Conservation (phyloP, 2,329 filamentous ascomycete species). For the Orbilia javanica region DNA sequence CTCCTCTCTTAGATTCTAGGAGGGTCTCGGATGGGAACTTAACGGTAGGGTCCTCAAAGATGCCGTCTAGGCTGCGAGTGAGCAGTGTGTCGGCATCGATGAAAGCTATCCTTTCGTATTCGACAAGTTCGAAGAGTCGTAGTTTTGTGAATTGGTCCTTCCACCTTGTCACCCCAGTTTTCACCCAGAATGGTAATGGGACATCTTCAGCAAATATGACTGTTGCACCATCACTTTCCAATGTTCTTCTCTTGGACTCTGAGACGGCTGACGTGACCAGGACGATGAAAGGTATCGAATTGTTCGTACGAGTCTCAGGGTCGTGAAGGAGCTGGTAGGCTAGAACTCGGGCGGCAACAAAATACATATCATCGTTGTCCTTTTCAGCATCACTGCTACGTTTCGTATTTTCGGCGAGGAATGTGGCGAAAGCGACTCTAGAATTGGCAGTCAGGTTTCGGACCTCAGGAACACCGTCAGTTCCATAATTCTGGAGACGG, state of each 20-base stretch:
- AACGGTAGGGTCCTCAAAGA: constrained; percentile 64
- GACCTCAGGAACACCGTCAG: constrained; percentile 35
- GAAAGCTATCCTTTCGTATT: constrained; percentile 67
- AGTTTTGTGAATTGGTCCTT: constrained; percentile 67
- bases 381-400: constrained; percentile 53
- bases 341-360: constrained; percentile 65
- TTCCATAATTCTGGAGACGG: constrained; percentile 49
- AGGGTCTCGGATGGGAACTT: constrained; percentile 59
- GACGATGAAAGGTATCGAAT: constrained; percentile 65
- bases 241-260: constrained; percentile 63
- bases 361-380: constrained; percentile 65
- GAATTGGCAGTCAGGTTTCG: constrained; percentile 35
- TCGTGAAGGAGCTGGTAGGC: constrained; percentile 67
- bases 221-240: constrained; percentile 65
- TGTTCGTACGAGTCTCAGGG: constrained; percentile 63
- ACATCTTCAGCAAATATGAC: constrained; percentile 65
- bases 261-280: constrained; percentile 64
- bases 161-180: constrained; percentile 65
- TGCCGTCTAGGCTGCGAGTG: constrained; percentile 64
- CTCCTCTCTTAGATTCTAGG: constrained; percentile 35
- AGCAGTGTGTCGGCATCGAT: constrained; percentile 67
- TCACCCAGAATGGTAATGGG: constrained; percentile 64
- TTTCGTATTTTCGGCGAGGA: constrained; percentile 64
- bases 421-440: constrained; percentile 63
- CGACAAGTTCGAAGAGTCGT: constrained; percentile 65